Percentiles rank a stretch among this genome's conserved stretches.
phyloP scores from a whole-genome alignment of 2,329 filamentous ascomycete species.

The Emydomyces testavorans region DNA sequence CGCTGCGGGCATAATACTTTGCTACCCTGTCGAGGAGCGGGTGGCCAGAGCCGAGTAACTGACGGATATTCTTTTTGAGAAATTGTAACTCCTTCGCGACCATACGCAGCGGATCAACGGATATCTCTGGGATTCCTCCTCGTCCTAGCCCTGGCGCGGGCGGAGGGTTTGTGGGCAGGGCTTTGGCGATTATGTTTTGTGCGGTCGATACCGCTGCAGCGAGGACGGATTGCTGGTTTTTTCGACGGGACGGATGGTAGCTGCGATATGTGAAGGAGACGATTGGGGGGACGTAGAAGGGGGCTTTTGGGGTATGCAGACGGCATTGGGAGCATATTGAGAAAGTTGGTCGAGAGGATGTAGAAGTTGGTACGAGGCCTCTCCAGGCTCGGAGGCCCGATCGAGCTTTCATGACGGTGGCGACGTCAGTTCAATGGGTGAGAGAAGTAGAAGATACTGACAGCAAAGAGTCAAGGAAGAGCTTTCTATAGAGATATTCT shows the following conservation, averaged over 20 bases:
- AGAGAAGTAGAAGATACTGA: neutral
- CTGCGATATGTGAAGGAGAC: constrained; percentile 24
- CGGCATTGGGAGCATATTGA: constrained; percentile 35
- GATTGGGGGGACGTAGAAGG: constrained; percentile 18
- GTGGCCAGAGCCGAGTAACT: constrained; percentile 86
- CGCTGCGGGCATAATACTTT: constrained; percentile 94
- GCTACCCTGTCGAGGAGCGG: constrained; percentile 87
- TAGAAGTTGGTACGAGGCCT: constrained; percentile 10
- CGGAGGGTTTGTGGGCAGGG: constrained; percentile 23
- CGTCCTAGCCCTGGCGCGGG: constrained; percentile 20
- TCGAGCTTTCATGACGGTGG: constrained; percentile 14
- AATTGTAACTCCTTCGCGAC: constrained; percentile 97
- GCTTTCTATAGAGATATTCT: neutral
- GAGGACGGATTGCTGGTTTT: constrained; percentile 30
- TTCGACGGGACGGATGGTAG: constrained; percentile 32
- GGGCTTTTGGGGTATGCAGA: constrained; percentile 22
- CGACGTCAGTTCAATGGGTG: neutral
- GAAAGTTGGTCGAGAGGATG: constrained; percentile 20
- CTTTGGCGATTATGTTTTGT: constrained; percentile 37
- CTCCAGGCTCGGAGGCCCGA: constrained; percentile 15
- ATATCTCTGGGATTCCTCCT: constrained; percentile 41
- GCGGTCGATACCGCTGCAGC: constrained; percentile 42
- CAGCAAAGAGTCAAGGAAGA: neutral
- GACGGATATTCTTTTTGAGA: constrained; percentile 81
- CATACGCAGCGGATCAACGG: constrained; percentile 74